These are phyloP conservation scores for Roridomyces roridus DNA, from an alignment of 768 basidiomycete genomes.

Conservation along the genomic window DNA sequence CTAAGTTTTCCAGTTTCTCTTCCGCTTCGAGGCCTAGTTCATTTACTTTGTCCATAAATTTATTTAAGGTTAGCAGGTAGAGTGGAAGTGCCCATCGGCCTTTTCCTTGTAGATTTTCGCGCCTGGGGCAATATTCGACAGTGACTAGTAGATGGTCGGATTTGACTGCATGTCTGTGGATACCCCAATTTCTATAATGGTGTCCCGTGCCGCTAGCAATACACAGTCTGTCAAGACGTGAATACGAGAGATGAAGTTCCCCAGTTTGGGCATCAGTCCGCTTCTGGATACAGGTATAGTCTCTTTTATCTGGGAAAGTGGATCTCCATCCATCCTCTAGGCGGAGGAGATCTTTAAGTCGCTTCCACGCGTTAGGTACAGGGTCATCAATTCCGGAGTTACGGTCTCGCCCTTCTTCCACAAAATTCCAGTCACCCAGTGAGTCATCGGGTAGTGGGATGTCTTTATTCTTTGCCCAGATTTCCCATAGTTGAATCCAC, in stretches of 20 bases:
- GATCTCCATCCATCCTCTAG: conserved; percentile 2
- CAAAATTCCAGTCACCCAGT: conserved; percentile 15
- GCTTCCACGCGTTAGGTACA: neutral
- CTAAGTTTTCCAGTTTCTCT: too few relatives aligned
- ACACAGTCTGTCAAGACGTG: neutral
- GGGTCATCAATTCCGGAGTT: neutral
- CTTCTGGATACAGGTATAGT: neutral
- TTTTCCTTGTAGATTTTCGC: too few relatives aligned
- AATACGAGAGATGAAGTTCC: neutral
- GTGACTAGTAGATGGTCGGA: too few relatives aligned
- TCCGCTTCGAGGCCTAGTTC: too few relatives aligned
- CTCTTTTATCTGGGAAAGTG: neutral
- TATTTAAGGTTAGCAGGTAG: too few relatives aligned
- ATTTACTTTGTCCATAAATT: too few relatives aligned
- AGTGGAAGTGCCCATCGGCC: too few relatives aligned
- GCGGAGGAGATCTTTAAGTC: neutral
- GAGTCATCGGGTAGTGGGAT: neutral
- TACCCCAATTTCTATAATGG: too few relatives aligned
- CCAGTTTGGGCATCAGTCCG: neutral
- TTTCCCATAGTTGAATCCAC: neutral
- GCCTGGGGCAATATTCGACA: too few relatives aligned
- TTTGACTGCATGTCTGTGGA: too few relatives aligned
- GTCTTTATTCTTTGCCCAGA: neutral
- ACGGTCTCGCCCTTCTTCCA: neutral
- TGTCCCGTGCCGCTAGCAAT: too few relatives aligned